These are phyloP conservation scores for Leishmania amazonensis DNA, from an alignment of 208 protist genomes.

Conservation along the genomic window DNA sequence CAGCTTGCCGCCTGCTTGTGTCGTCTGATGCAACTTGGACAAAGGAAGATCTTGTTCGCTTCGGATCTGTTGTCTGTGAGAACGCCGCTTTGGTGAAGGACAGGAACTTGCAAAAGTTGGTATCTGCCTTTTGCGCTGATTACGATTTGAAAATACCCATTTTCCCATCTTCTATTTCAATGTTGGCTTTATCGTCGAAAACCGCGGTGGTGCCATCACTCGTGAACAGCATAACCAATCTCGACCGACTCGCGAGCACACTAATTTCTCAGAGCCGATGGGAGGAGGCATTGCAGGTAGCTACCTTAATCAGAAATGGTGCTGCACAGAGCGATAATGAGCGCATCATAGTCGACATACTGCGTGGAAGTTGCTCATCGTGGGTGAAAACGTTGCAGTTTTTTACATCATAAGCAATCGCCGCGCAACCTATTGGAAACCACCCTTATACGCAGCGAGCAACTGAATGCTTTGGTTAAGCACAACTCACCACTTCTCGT, in stretches of 20 bases:
- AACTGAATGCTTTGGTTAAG: background rate
- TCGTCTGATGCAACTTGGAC: background rate
- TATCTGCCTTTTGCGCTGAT: conserved; percentile 29
- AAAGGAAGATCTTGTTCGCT: conserved; percentile 8
- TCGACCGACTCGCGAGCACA: conserved; percentile 25
- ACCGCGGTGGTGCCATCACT: background rate
- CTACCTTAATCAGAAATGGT: conserved; percentile 4
- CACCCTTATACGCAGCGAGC: background rate
- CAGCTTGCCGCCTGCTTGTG: conserved; percentile 13
- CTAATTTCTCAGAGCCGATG: conserved; percentile 19
- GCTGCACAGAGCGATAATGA: conserved; percentile 13
- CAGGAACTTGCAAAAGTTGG: conserved; percentile 14
- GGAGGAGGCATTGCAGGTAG: conserved; percentile 29
- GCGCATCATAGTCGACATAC: conserved; percentile 17
- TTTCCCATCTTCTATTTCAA: conserved; percentile 1
- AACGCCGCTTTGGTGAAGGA: conserved; percentile 8
- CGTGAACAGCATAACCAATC: conserved; percentile 15
- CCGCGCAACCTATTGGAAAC: background rate
- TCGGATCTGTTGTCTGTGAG: conserved; percentile 17
- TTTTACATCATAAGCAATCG: conserved; percentile 13
- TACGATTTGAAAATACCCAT: conserved; percentile 30
- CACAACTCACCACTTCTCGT: background rate
- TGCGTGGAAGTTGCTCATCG: conserved; percentile 1
- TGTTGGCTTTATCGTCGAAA: background rate
- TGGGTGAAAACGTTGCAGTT: conserved; percentile 32